Percentiles rank a stretch among this genome's conserved stretches.
These are phyloP conservation scores for Clathrus columnatus DNA, from an alignment of 768 basidiomycete species.

Conservation along the genomic window DNA sequence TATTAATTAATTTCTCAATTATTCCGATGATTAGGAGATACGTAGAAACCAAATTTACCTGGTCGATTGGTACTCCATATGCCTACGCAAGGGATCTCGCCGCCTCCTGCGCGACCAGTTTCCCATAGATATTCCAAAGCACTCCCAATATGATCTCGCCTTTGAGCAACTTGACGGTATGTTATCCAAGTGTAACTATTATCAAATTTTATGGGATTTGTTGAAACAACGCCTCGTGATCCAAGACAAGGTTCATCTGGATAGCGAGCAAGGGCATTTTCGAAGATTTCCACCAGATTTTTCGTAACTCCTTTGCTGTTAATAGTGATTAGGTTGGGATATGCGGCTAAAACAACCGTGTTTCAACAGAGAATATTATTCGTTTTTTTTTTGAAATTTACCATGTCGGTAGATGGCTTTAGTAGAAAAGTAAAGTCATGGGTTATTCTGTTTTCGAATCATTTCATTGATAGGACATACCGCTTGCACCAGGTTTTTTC, in stretches of 20 bases:
- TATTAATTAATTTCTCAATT: background rate
- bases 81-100: slow-evolving; percentile 66
- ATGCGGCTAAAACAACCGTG: background rate
- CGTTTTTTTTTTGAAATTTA: slow-evolving; percentile 17
- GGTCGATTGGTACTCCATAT: slow-evolving; percentile 80
- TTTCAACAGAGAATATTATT: background rate
- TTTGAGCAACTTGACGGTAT: slow-evolving; percentile 61
- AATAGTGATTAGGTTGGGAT: slow-evolving; percentile 6
- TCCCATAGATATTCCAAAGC: slow-evolving; percentile 60
- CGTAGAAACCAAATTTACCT: slow-evolving; percentile 34
- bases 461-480: slow-evolving; percentile 29
- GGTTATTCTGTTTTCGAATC: slow-evolving; percentile 4
- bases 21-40: slow-evolving; percentile 19
- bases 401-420: slow-evolving; percentile 70
- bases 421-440: slow-evolving; percentile 18
- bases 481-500: slow-evolving; percentile 70
- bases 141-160: slow-evolving; percentile 67
- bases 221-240: slow-evolving; percentile 54
- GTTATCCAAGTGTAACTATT: slow-evolving; percentile 66
- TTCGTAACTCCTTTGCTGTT: slow-evolving; percentile 23
- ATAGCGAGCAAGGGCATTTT: slow-evolving; percentile 44
- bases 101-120: slow-evolving; percentile 49
- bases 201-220: slow-evolving; percentile 60
- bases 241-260: slow-evolving; percentile 55
- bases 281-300: slow-evolving; percentile 52